Conservation (phyloP, 345 rosid species). For the Populus ilicifolia region DNA sequence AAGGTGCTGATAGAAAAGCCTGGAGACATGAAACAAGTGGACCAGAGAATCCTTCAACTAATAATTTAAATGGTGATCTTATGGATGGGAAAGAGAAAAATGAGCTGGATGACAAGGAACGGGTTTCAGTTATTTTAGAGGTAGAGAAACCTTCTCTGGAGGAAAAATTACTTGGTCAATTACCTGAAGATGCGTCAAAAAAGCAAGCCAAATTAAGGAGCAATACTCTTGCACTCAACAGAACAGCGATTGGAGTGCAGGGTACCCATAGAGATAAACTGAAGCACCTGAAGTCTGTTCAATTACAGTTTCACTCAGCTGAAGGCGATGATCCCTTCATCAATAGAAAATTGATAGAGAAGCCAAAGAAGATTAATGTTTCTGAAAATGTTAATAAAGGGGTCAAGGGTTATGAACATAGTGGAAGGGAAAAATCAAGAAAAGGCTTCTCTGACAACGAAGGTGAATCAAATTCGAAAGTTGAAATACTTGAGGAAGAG, state of each 20-base stretch:
- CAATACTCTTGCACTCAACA: conserved; percentile 44
- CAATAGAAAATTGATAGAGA: conserved; percentile 16
- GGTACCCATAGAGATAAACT: conserved; percentile 38
- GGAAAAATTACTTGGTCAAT: conserved; percentile 27
- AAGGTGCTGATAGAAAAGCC: conserved; percentile 19
- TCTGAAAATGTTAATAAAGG: conserved; percentile 20
- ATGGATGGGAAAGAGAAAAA: conserved; percentile 34
- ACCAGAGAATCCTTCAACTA: conserved; percentile 20
- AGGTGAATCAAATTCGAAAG: conserved; percentile 38
- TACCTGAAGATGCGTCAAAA: conserved; percentile 39
- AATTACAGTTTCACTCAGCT: conserved; percentile 40
- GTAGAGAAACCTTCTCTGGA: conserved; percentile 37
- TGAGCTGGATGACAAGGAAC: conserved; percentile 35
- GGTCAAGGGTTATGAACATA: conserved; percentile 3
- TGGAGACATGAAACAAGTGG: conserved; percentile 28
- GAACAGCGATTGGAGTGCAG: conserved; percentile 41
- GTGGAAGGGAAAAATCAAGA: conserved; percentile 16
- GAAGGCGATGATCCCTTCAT: conserved; percentile 24
- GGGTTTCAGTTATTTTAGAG: conserved; percentile 13
- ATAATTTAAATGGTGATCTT: conserved; percentile 18
- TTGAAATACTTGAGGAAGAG: conserved; percentile 64
- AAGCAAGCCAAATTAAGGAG: conserved; percentile 56
- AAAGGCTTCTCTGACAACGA: conserved; percentile 30
- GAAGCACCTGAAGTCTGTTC: conserved; percentile 56
- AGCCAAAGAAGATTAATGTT: conserved; percentile 23